Percentiles rank a stretch among this genome's conserved stretches.
Conservation (phyloP, 805 yeast genomes). For the Blastobotrys mokoenaii region DNA sequence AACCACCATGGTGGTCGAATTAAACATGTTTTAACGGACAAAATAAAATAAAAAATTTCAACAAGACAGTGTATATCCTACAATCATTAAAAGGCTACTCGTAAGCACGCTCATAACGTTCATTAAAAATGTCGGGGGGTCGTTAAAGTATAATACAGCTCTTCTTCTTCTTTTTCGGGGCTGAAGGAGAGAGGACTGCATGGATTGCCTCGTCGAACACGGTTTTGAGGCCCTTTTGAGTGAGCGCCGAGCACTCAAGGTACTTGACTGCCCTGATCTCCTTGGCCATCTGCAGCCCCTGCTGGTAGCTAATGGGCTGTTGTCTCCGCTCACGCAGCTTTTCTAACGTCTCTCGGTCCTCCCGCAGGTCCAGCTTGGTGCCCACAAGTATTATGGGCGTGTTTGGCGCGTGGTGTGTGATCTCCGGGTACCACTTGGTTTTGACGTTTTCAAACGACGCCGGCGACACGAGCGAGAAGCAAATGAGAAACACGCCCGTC, state of each 20-base stretch:
- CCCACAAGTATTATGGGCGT: conserved; percentile 69
- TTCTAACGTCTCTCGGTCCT: conserved; percentile 66
- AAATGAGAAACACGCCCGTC: conserved; percentile 78
- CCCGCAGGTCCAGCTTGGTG: conserved; percentile 81
- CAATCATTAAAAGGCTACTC: background rate
- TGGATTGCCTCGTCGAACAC: conserved; percentile 78
- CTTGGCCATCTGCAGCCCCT: conserved; percentile 59
- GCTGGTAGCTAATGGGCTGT: conserved; percentile 52
- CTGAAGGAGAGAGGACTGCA: conserved; percentile 39
- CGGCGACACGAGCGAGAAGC: conserved; percentile 79
- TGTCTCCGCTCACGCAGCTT: conserved; percentile 50
- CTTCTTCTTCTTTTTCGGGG: conserved; percentile 36
- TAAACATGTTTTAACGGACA: too few species aligned
- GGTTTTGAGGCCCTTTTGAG: conserved; percentile 77
- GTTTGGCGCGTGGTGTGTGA: conserved; percentile 71
- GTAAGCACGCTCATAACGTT: background rate
- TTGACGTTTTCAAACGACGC: conserved; percentile 72
- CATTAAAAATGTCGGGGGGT: too few species aligned
- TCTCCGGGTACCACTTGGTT: conserved; percentile 81
- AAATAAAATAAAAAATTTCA: too few species aligned
- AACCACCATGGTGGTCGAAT: too few species aligned
- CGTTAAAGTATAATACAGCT: conserved; percentile 41
- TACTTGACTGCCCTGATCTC: conserved; percentile 67
- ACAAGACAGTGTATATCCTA: background rate
- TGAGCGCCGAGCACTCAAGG: conserved; percentile 84